These are phyloP conservation scores for Cladophialophora bantiana DNA, from an alignment of 2,329 filamentous ascomycete genomes.

Conservation along the genomic window DNA sequence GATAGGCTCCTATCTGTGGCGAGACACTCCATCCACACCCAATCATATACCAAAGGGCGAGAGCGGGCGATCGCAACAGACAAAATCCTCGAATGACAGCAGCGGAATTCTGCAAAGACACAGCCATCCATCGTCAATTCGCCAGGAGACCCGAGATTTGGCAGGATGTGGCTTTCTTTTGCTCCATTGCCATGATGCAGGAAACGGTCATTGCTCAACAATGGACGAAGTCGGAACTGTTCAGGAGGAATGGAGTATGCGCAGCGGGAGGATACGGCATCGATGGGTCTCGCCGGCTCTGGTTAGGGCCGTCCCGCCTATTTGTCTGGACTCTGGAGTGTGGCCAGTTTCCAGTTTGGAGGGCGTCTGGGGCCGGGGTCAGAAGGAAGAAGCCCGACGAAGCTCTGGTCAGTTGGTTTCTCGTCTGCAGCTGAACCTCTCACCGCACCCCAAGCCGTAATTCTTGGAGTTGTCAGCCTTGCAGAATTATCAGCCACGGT, in stretches of 20 bases:
- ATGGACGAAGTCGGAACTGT: not conserved
- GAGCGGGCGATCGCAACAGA: not conserved
- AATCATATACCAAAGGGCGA: not conserved
- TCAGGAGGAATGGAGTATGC: not conserved
- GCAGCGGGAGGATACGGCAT: not conserved
- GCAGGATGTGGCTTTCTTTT: not conserved
- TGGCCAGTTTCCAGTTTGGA: not conserved
- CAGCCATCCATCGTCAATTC: not conserved
- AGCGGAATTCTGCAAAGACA: constrained; percentile 8
- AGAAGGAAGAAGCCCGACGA: not conserved
- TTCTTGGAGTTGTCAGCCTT: too few relatives aligned
- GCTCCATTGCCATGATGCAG: not conserved
- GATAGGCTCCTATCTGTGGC: constrained; percentile 10
- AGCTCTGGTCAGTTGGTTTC: not conserved
- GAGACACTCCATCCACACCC: constrained; percentile 1
- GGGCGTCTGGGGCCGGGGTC: not conserved
- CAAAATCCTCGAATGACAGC: constrained; percentile 8
- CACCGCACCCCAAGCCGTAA: too few relatives aligned
- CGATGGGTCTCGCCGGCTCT: not conserved
- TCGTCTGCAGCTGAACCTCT: not conserved
- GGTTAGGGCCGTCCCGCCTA: constrained; percentile 8
- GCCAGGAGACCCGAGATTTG: not conserved
- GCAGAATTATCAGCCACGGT: not conserved
- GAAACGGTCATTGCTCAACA: not conserved
- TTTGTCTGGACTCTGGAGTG: not conserved